These are phyloP conservation scores for Trichoderma sp. DNA, from an alignment of 2,329 filamentous ascomycete species.

Conservation along the genomic window DNA sequence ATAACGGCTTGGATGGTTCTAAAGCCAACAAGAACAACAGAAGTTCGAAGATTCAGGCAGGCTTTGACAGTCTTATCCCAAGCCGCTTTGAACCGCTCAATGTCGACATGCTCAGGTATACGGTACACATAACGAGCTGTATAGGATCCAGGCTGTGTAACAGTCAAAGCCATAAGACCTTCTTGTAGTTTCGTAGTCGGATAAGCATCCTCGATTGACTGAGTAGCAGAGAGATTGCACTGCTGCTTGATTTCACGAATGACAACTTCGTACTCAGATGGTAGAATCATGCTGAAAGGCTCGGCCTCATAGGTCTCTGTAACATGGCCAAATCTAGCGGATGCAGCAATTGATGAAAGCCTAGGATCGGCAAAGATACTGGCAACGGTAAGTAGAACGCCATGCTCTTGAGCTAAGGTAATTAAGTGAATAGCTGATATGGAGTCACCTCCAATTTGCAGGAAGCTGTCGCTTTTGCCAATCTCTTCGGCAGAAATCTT, in stretches of 20 bases:
- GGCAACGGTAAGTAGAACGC: background rate
- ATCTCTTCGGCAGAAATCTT: slow-evolving; percentile 29
- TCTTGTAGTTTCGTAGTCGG: slow-evolving; percentile 11
- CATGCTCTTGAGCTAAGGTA: slow-evolving; percentile 32
- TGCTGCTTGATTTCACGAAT: slow-evolving; percentile 5
- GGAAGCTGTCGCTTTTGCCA: slow-evolving; percentile 23
- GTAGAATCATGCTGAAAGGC: slow-evolving; percentile 3
- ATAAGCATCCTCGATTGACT: slow-evolving; percentile 17
- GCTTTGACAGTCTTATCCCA: slow-evolving; percentile 11
- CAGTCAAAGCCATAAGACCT: slow-evolving; percentile 7
- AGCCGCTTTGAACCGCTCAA: background rate
- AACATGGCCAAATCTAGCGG: background rate
- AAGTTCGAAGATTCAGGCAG: slow-evolving; percentile 17
- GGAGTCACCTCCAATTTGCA: slow-evolving; percentile 40
- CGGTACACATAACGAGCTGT: slow-evolving; percentile 12
- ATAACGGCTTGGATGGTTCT: background rate
- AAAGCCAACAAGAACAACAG: slow-evolving; percentile 10
- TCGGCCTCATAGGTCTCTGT: background rate
- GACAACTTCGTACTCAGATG: background rate
- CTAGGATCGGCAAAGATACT: slow-evolving; percentile 7
- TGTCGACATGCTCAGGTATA: slow-evolving; percentile 4
- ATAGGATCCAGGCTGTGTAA: slow-evolving; percentile 18
- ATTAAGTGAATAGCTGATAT: slow-evolving; percentile 44
- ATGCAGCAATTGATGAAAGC: background rate
- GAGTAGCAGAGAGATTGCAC: background rate